Conservation (phyloP, 2,329 filamentous ascomycete species). For the Nemania serpens region DNA sequence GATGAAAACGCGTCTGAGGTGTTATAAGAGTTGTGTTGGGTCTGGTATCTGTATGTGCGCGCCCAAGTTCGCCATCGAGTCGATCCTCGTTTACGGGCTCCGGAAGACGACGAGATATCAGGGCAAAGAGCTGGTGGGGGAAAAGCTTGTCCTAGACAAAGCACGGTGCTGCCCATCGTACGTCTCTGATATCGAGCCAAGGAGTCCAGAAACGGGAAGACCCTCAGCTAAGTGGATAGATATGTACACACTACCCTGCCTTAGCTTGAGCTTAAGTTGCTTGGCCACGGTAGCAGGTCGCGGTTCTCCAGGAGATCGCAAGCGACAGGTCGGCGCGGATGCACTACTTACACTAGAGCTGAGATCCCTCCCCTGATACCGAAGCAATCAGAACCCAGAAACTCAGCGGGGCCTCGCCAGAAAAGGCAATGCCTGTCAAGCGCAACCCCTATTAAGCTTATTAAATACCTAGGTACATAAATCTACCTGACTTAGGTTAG, state of each 20-base stretch:
- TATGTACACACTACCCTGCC: not conserved
- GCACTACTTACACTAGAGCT: not conserved
- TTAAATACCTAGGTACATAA: not conserved
- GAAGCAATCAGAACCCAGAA: conserved; percentile 24
- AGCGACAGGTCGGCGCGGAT: too few relatives aligned
- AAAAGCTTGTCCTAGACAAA: not conserved
- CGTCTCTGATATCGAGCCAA: conserved; percentile 4
- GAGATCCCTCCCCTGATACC: not conserved
- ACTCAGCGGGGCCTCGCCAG: conserved; percentile 10
- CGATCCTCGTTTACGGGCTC: not conserved
- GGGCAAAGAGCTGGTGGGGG: not conserved
- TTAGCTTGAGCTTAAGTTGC: conserved; percentile 1
- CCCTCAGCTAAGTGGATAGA: not conserved
- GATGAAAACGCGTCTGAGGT: too few relatives aligned
- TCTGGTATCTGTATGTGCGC: too few relatives aligned
- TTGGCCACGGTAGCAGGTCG: not conserved
- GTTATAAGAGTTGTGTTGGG: not conserved
- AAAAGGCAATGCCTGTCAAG: conserved; percentile 23
- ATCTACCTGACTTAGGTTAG: not conserved
- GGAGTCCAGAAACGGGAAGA: conserved; percentile 11
- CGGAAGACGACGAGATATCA: not conserved
- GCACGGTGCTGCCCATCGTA: not conserved
- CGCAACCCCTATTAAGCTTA: not conserved
- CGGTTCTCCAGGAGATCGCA: not conserved
- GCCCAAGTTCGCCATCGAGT: not conserved